These are phyloP conservation scores for Kazachstania bromeliacearum DNA, from an alignment of 805 yeast genomes.

Conservation along the genomic window DNA sequence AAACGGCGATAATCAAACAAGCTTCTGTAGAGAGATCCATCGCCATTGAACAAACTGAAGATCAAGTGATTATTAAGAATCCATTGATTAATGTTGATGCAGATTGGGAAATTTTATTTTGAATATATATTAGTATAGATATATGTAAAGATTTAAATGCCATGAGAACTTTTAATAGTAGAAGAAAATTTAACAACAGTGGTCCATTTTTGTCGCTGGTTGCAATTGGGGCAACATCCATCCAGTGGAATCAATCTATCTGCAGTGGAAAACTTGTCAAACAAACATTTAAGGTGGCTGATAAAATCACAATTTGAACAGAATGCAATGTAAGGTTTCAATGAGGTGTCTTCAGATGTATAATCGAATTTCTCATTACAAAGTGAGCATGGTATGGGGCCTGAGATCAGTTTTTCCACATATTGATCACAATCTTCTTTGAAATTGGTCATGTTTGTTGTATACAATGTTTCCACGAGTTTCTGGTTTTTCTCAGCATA, in stretches of 20 bases:
- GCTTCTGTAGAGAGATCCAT: constrained; percentile 5
- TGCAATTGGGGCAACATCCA: constrained; percentile 19
- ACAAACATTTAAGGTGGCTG: constrained; percentile 35
- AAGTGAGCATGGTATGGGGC: constrained; percentile 24
- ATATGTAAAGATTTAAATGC: constrained; percentile 3
- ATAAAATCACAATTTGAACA: constrained; percentile 31
- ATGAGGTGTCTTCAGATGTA: constrained; percentile 20
- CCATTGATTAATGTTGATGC: constrained; percentile 40
- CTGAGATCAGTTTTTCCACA: constrained; percentile 16
- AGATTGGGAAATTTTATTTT: constrained; percentile 40
- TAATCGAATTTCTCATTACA: constrained; percentile 31
- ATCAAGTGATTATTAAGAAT: constrained; percentile 34
- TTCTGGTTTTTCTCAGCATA: constrained; percentile 18
- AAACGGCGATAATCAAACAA: constrained; percentile 28
- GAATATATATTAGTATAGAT: constrained; percentile 5
- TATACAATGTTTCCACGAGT: constrained; percentile 23
- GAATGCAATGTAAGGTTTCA: constrained; percentile 29
- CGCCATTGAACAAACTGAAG: constrained; percentile 9
- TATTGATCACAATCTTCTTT: constrained; percentile 8
- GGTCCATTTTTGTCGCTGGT: no score
- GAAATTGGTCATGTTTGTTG: constrained; percentile 9
- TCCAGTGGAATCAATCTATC: constrained; percentile 8
- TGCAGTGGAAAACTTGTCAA: constrained; percentile 17
- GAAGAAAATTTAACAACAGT: constrained; percentile 23
- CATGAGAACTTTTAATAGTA: constrained; percentile 8